Evolutionary conservation across 176 grass and related monocot species (phyloP), one percentile per base, ranked within the genome.

Genomic region (Ananas comosus): DNA sequence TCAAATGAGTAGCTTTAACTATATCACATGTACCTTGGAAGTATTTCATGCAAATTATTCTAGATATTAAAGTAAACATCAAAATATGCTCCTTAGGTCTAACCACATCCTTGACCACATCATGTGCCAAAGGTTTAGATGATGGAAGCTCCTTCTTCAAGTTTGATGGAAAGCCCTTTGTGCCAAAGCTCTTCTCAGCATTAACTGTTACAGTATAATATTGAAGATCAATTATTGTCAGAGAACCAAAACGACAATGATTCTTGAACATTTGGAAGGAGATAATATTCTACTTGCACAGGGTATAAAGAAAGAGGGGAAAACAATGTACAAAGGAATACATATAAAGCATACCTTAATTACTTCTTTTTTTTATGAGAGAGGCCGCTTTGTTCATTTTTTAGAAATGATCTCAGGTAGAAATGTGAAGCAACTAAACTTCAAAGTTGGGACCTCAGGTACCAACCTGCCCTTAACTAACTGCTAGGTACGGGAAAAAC

Each of bases 81-180:
- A n/a, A n/a, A 61, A 61, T 61, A 61, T 10, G 56, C 16, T 69
- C 16, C 33, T 29, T 66, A 68, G 51, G 61, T 68, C 83, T 96
- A 51, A 92, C 93, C 81, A 59, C 17, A 69, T 63, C 50, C 53
- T 73, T 86, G 52, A 13, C 22, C 78, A 69, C 18, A 56, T 18
- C 68, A 67, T 42, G 50, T 80, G 53, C 66, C 49, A 79, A 91
- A 63, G 87, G 70, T 84, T 79, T 88, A 71, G 51, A 59, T 51
- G 49, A 71, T 72, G 63, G 2, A 54, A 66, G 13, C n/a, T 51
- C 51, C 12, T 81, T 83, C 76, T 80, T 88, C 1, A 48, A 70
- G 69, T 74, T 77, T 77, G 65, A 74, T 1, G 67, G 74, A 29
- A 78, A 49, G 72, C 59, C 59, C 72, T 79, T 69, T 68, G 61